These are phyloP conservation scores for Cetraspora pellucida DNA, from an alignment of 192 early-diverging fungal genomes.

Conservation along the genomic window DNA sequence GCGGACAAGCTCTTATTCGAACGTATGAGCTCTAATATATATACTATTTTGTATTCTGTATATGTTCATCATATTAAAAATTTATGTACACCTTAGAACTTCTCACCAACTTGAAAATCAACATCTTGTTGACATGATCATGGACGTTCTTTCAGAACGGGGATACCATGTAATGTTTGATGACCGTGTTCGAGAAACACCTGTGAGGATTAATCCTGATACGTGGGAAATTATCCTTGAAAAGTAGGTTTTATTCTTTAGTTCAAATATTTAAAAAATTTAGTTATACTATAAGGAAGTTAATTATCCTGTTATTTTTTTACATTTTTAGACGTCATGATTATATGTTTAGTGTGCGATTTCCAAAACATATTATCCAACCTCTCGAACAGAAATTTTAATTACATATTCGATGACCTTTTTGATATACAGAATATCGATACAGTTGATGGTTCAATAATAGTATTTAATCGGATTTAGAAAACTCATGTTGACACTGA, in stretches of 20 bases:
- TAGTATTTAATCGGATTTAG: too few species aligned
- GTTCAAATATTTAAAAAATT: background rate
- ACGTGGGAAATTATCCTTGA: slow-evolving; percentile 56
- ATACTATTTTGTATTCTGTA: background rate
- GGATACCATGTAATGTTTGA: slow-evolving; percentile 61
- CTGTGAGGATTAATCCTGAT: slow-evolving; percentile 49
- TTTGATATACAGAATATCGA: too few species aligned
- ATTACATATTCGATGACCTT: background rate
- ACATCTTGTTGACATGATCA: slow-evolving; percentile 56
- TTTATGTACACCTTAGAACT: slow-evolving; percentile 36
- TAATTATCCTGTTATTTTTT: background rate
- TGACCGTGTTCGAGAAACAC: slow-evolving; percentile 50
- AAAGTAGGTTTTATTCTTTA: slow-evolving; percentile 40
- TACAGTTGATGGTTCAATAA: too few species aligned
- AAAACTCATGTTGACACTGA: too few species aligned
- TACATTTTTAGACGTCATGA: slow-evolving; percentile 33
- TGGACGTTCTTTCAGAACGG: slow-evolving; percentile 60
- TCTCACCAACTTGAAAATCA: slow-evolving; percentile 46
- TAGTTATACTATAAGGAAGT: background rate
- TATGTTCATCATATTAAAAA: background rate
- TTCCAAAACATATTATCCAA: slow-evolving; percentile 63
- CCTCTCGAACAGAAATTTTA: slow-evolving; percentile 62
- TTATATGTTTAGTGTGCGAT: slow-evolving; percentile 55
- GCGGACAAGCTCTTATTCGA: slow-evolving; percentile 57
- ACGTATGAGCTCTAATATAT: slow-evolving; percentile 42